Base-by-base conservation (phyloP, 306 rosid genomes). In the Pachyrhizus erosus region DNA sequence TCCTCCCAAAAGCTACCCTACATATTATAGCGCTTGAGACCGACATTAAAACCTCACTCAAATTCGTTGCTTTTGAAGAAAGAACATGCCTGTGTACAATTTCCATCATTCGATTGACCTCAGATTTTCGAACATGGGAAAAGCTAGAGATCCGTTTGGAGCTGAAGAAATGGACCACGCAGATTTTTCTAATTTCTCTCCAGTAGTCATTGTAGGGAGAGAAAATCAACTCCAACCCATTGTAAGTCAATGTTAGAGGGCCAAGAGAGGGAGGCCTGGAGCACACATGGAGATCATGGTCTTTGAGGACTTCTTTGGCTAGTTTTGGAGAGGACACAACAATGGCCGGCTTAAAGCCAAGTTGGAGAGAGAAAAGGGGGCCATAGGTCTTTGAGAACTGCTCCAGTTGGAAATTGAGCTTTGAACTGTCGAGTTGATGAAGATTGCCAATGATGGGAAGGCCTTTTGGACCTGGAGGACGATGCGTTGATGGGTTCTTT, bases 391-490 rank as follows among this genome's bases (percentile, higher is more conserved):
- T 49, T 31, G 77, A 29, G 24, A 73, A 3, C 26, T 73, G 2
- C 66, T 48, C 20, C 0, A 51, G 49, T 5, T 31, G 29, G 3
- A 31, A 7, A 18, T 11, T 2, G 10, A 52, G 65, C 2, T 37
- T 21, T 5, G 78, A 33, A 20, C 5, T 34, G 27, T 74, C 21
- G 15, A 74, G 34, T 55, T 74, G 67, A 14, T 5, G 48, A 5
- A 74, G 78, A 7, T 74, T 74, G 1, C 78, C 78, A 3, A 74
- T 14, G 10, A 75, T 55, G 9, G 79, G 79, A 34, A 75, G 68
- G 17, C 79, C 78, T 55, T 17, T 75, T 11, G 79, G 79, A 0
- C 79, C 68, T 21, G 74, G 52, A 40, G 72, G 71, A 33, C 3
- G 68, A 27, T 3, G 14, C 1, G 8, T 42, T 45, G 81, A 7